Conservation (phyloP, 2,329 filamentous ascomycete genomes). For the Atkinsonella hypoxylon region DNA sequence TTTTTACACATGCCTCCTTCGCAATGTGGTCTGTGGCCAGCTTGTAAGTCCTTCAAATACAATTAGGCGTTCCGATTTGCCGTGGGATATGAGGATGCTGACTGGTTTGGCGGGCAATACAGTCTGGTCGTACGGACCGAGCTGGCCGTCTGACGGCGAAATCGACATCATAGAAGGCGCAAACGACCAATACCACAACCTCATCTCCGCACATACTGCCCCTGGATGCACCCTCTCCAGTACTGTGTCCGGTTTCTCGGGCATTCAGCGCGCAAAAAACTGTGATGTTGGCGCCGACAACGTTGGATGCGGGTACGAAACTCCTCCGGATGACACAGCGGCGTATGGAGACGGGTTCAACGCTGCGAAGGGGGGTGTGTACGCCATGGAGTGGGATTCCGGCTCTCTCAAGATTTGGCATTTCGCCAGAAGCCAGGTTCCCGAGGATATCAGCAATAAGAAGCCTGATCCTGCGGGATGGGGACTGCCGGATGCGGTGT, state of each 20-base stretch:
- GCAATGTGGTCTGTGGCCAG: conserved; percentile 62
- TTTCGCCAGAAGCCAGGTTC: conserved; percentile 55
- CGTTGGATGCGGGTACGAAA: conserved; percentile 33
- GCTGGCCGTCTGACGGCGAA: conserved; percentile 54
- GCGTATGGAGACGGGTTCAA: conserved; percentile 58
- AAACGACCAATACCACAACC: conserved; percentile 46
- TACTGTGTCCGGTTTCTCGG: conserved; percentile 13
- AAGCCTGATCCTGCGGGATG: conserved; percentile 52
- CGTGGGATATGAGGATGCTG: neutral
- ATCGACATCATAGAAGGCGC: conserved; percentile 62
- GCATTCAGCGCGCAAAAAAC: conserved; percentile 19
- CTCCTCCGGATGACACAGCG: conserved; percentile 27
- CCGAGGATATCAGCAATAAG: conserved; percentile 47
- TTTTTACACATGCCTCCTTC: conserved; percentile 62
- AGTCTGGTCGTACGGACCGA: conserved; percentile 41
- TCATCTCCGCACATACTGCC: conserved; percentile 50
- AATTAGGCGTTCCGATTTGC: neutral
- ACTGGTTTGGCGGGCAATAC: neutral
- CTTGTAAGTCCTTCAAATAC: conserved; percentile 32
- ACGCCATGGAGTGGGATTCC: conserved; percentile 59
- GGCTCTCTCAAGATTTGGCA: conserved; percentile 63
- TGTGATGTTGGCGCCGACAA: conserved; percentile 26
- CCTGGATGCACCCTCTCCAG: conserved; percentile 19
- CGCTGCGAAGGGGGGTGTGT: conserved; percentile 51
- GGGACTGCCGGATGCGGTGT: conserved; percentile 57